Conservation (phyloP, 164 flowering plant species). For the Nymphaea colorata region DNA sequence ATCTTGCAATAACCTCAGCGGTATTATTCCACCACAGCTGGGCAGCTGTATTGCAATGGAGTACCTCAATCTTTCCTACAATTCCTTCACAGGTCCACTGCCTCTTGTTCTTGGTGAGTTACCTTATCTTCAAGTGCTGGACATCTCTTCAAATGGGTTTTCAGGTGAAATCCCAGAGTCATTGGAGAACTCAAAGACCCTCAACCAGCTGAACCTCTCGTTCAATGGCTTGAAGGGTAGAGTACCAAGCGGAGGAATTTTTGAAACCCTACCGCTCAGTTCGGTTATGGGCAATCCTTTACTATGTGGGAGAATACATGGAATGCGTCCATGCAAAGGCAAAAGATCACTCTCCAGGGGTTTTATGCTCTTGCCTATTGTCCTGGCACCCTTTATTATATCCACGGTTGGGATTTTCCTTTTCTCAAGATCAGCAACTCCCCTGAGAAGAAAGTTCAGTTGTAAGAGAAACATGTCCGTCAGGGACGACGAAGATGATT, state of each 20-base stretch:
- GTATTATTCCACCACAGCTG: conserved; percentile 60
- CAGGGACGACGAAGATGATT: conserved; percentile 16
- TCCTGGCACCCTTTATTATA: conserved; percentile 26
- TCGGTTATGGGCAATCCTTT: conserved; percentile 55
- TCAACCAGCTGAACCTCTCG: conserved; percentile 51
- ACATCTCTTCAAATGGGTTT: conserved; percentile 53
- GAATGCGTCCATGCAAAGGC: conserved; percentile 35
- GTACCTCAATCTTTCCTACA: conserved; percentile 56
- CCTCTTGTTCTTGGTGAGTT: conserved; percentile 51
- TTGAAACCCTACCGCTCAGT: conserved; percentile 26
- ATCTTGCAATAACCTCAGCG: conserved; percentile 58
- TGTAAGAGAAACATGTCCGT: not conserved
- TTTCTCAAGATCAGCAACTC: conserved; percentile 23
- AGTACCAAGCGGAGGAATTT: conserved; percentile 44
- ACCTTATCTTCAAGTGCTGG: conserved; percentile 54
- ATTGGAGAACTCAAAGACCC: conserved; percentile 42
- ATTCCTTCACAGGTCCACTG: conserved; percentile 38
- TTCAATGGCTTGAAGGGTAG: conserved; percentile 66
- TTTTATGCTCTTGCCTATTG: conserved; percentile 22
- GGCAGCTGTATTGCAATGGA: conserved; percentile 83
- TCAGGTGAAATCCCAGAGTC: conserved; percentile 49
- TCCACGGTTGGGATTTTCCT: conserved; percentile 25
- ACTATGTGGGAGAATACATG: conserved; percentile 56
- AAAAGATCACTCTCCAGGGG: conserved; percentile 7
- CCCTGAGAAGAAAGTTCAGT: conserved; percentile 11